Base-by-base conservation (phyloP, 2,329 filamentous ascomycete species). In the Verruconis gallopava region DNA sequence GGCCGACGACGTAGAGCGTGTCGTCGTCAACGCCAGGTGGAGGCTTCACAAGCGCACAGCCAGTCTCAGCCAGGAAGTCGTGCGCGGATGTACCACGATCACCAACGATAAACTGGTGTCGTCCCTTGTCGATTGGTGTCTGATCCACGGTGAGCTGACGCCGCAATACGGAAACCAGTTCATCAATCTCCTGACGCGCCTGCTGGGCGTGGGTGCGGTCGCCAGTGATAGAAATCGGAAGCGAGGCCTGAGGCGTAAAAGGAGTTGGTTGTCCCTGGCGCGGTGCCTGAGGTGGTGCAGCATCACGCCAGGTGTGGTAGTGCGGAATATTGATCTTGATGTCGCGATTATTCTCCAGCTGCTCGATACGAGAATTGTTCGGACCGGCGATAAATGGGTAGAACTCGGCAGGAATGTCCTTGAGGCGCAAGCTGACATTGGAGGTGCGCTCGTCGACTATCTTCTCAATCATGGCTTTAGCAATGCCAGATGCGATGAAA, bases 31-130 rank as follows among this genome's bases (percentile, higher is more conserved):
- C 77, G 18, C 80, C 76, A 19, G 71, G 71, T 5, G 85, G 75
- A 41, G 79, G 89, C 36, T 96, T 64, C 44, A 96, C 74, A 46
- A 96, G 80, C 34, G 82, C 76, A 61, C 91, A 98, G 48, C 89
- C 89, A 44, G 91, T 96, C 54, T 94, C 77, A 36, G 79, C 73
- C 49, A 95, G 77, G 67, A 98, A 95, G 36, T 94, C 77, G 44
- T 95, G 77, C 22, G 85, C 69, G 14, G 84, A 78, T 47, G 83
- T 73, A 47, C 84, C 86, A 47, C 79, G 75, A 47, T 89, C 79
- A 40, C 89, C 89, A 48, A 94, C 79, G 55, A 98, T 91, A 67
- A 95, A 96, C 59, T 93, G 88, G 59, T 96, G 91, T 40, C 85
- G 79, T 38, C 85, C 85, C 47, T 81, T 80, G 59, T 89, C 82